These are phyloP conservation scores for Fusarium subtropicale DNA, from an alignment of 2,329 filamentous ascomycete genomes.

Conservation along the genomic window DNA sequence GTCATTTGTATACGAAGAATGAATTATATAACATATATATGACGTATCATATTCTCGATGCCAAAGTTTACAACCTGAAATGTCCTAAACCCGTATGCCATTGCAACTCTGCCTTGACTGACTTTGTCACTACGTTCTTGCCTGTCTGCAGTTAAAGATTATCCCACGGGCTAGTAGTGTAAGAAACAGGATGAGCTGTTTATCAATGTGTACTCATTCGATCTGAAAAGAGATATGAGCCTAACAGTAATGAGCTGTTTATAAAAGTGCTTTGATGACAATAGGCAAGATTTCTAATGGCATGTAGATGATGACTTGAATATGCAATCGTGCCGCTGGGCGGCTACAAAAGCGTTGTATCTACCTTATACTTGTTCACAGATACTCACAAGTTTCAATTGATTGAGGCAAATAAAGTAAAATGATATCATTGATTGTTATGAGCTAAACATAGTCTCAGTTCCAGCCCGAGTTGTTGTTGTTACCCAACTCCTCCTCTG, in stretches of 20 bases:
- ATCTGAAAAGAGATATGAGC: too few species aligned
- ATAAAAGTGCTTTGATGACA: too few species aligned
- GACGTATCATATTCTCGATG: not conserved
- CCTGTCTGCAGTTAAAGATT: too few species aligned
- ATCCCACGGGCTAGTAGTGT: too few species aligned
- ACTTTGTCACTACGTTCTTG: not conserved
- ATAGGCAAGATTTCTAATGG: too few species aligned
- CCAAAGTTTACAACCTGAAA: fast-evolving
- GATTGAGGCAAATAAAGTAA: not conserved
- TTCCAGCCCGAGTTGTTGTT: slow-evolving; percentile 23
- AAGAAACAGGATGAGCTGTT: too few species aligned
- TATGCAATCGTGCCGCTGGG: too few species aligned
- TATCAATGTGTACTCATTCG: too few species aligned
- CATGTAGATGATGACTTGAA: fast-evolving
- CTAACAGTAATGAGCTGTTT: too few species aligned
- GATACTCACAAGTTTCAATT: not conserved
- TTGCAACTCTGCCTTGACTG: not conserved
- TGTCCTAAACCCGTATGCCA: fast-evolving
- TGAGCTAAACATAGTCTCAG: too few species aligned
- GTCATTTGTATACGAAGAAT: not conserved
- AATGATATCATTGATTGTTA: not conserved
- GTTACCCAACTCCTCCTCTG: slow-evolving; percentile 39
- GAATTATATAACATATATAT: not conserved
- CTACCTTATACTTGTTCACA: too few species aligned
- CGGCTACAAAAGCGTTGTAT: too few species aligned